phyloP scores from a whole-genome alignment of 2,329 filamentous ascomycete genomes.

The Arthrobotrys musiformis region DNA sequence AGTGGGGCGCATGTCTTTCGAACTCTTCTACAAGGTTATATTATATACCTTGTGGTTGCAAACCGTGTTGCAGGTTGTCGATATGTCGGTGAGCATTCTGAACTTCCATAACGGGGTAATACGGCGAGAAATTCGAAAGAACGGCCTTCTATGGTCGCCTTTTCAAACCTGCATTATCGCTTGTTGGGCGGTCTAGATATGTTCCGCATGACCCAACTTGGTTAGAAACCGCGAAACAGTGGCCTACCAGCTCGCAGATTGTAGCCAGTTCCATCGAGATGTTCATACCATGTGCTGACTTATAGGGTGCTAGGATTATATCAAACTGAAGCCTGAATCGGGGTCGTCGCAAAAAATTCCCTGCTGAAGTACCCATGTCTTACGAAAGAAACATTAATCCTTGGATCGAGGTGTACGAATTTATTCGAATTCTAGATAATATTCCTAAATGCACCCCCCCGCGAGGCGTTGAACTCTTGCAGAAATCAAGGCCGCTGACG shows the following conservation, averaged over 20 bases:
- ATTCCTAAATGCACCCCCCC: background rate
- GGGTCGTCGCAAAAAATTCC: background rate
- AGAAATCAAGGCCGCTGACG: slow-evolving; percentile 27
- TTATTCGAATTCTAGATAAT: too few species aligned
- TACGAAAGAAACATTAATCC: background rate
- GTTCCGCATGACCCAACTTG: background rate
- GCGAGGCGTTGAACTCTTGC: slow-evolving; percentile 10
- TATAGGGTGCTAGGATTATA: background rate
- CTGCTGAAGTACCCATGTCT: background rate
- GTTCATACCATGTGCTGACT: slow-evolving; percentile 1
- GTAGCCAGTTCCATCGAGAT: slow-evolving; percentile 25
- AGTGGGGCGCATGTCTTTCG: background rate
- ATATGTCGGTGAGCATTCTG: background rate
- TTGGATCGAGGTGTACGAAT: background rate
- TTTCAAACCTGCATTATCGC: slow-evolving; percentile 8
- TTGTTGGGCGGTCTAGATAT: background rate
- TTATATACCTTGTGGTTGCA: background rate
- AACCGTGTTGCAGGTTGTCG: slow-evolving; percentile 6
- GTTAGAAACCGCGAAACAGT: background rate
- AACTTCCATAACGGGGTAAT: slow-evolving; percentile 37
- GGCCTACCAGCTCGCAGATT: slow-evolving; percentile 18
- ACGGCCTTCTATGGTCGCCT: slow-evolving; percentile 6
- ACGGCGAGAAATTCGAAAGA: slow-evolving; percentile 16
- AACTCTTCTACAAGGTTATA: background rate
- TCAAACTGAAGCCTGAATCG: background rate